Base-by-base conservation (phyloP, 1,284 basidiomycete genomes). In the Ustilago tritici region DNA sequence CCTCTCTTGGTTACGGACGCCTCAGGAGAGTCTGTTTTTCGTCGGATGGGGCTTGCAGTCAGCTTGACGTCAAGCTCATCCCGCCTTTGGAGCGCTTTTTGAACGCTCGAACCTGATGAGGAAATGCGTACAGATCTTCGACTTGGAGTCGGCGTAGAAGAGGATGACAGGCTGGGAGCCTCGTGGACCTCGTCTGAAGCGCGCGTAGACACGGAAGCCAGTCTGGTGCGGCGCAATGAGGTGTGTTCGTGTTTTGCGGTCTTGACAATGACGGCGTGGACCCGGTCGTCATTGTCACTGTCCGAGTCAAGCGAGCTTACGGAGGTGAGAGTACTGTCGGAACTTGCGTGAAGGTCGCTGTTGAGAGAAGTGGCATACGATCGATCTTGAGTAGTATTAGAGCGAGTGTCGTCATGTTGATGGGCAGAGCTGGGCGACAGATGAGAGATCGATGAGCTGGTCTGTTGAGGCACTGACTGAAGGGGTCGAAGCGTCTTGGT, bases 61-160 rank as follows among this genome's bases (percentile, higher is more conserved):
- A 78, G 58, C 35, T 67, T 70, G 15, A 58, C 67, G 28, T 78
- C 76, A 15, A 78, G 76, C 35, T 78, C 76, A 46, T 78, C 76
- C 14, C 76, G 40, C 43, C 76, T 70, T 40, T 63, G 63, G 0
- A 73, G 58, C 12, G 76, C 76, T 52, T 78, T 73, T 35, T 78
- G 64, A 10, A 78, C 57, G 56, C 76, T 78, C 6, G 76, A 78
- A 9, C 76, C 76, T 1, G 76, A 66, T 2, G 70, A 61, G 12
- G 57, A 61, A 43, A 78, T 78, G 19, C 76, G 76, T 11, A 65
- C 61, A 31, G 76, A 78, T 34, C 76, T 60, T 36, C 76, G 70
- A 52, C 70, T 70, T 3, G 75, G 70, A 4, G 65, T 68, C 2
- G 59, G 56, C 11, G 59, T 63, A 4, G 54, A 62, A 35, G 75